Conservation (phyloP, 495 filamentous ascomycete genomes). For the Neurospora tetrasperma region DNA sequence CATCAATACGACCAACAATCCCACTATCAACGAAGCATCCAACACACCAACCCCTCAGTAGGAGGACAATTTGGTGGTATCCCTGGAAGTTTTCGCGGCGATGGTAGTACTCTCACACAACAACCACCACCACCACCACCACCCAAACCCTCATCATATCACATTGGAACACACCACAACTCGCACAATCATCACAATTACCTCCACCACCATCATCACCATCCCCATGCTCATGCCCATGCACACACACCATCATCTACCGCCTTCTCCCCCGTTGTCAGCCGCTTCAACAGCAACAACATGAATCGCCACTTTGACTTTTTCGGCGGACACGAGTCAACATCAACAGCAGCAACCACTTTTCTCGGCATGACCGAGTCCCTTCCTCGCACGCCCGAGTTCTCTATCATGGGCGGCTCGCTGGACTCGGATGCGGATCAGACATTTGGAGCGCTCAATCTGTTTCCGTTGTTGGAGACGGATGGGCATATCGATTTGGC, state of each 20-base stretch:
- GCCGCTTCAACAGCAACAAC: background rate
- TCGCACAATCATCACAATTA: background rate
- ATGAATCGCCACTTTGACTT: background rate
- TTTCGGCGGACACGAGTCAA: background rate
- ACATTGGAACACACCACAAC: background rate
- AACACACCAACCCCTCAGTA: background rate
- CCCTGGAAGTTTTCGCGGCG: too few relatives aligned
- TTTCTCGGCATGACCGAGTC: constrained; percentile 18
- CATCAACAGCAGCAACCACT: background rate
- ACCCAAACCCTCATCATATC: background rate
- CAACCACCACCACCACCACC: background rate
- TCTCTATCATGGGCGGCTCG: constrained; percentile 14
- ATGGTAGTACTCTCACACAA: background rate
- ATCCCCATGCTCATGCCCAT: background rate
- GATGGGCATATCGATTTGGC: constrained; percentile 36
- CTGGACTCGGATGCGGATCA: constrained; percentile 24
- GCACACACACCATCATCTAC: background rate
- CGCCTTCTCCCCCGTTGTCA: too few relatives aligned
- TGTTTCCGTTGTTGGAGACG: constrained; percentile 34
- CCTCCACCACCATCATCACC: background rate
- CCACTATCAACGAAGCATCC: background rate
- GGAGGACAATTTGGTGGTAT: background rate
- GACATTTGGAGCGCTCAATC: constrained; percentile 31
- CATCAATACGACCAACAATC: background rate
- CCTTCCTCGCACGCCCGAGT: constrained; percentile 15